Evolutionary conservation across 225 moss, liverwort and hornwort genomes (phyloP).

Genomic region (Lunularia cruciata): DNA sequence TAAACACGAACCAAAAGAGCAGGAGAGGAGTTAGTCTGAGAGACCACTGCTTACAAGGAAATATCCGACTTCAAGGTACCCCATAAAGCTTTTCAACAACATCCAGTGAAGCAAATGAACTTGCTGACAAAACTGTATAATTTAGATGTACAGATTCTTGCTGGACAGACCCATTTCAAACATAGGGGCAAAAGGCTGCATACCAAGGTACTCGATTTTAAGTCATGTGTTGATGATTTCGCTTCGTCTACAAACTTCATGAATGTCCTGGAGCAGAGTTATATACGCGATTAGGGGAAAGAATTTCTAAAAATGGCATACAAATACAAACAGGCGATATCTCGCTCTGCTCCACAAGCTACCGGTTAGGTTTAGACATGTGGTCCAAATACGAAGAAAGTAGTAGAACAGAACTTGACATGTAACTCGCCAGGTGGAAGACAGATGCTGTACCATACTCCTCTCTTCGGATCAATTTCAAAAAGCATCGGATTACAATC

Average conservation of each 20-base stretch:
- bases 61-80: no score
- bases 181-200: not conserved
- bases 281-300: not conserved
- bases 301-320: not conserved
- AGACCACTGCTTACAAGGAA: no score
- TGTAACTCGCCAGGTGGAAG: not conserved
- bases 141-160: no score
- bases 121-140: no score
- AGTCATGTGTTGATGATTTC: slow-evolving; percentile 59
- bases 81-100: no score
- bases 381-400: not conserved
- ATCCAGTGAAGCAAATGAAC: no score
- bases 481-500: slow-evolving; percentile 99
- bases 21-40: no score
- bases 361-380: no score
- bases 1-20: no score
- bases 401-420: no score
- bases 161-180: not conserved
- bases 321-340: not conserved
- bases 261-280: slow-evolving; percentile 55
- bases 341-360: no score
- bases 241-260: slow-evolving; percentile 89
- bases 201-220: slow-evolving; percentile 86
- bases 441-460: slow-evolving; percentile 58
- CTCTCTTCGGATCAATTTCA: slow-evolving; percentile 57